Conservation (phyloP, 148 eudicot genomes). For the Rhododendron henanense region DNA sequence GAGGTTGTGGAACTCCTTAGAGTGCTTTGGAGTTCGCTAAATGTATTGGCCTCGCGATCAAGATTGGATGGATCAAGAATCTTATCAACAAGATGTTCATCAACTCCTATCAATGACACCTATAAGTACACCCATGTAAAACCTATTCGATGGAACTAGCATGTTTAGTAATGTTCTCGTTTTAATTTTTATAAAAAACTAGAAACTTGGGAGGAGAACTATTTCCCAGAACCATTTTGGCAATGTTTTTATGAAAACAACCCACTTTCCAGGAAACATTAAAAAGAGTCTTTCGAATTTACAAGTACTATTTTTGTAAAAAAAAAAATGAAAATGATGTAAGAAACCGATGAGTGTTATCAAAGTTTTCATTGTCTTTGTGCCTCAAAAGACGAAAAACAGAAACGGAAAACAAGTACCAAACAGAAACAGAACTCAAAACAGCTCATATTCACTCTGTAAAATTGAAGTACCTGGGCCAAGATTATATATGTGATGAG, state of each 20-base stretch:
- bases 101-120: slow-evolving; percentile 13
- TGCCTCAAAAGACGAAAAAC: background rate
- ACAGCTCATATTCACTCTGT: background rate
- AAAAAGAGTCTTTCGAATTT: background rate
- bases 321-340: background rate
- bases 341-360: background rate
- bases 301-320: background rate
- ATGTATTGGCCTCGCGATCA: slow-evolving; percentile 8
- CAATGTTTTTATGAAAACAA: background rate
- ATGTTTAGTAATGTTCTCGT: background rate
- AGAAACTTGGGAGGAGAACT: background rate
- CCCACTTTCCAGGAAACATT: background rate
- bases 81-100: slow-evolving; percentile 9
- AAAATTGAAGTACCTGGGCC: background rate
- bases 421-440: background rate
- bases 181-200: background rate
- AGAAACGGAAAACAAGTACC: background rate
- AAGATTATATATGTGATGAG: slow-evolving; percentile 57
- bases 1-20: slow-evolving; percentile 11
- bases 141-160: background rate
- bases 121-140: background rate
- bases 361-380: background rate
- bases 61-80: slow-evolving; percentile 14
- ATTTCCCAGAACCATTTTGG: background rate
- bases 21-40: slow-evolving; percentile 8